These are phyloP conservation scores for Claviceps citrina DNA, from an alignment of 2,329 filamentous ascomycete genomes.

Conservation along the genomic window DNA sequence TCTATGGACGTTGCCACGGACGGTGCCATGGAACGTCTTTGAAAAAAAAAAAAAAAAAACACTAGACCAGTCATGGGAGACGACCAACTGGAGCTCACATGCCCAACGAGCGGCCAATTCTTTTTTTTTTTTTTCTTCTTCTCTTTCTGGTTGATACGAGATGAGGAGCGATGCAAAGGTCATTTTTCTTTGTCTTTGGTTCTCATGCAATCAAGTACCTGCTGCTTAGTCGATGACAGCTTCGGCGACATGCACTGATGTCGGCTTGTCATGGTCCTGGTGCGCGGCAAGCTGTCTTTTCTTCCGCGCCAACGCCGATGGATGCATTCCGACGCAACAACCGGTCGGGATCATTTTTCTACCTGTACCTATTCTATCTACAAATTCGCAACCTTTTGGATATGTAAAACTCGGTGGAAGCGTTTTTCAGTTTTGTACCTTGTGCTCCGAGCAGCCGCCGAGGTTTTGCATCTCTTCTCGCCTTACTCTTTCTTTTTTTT, in stretches of 20 bases:
- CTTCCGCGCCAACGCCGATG: background rate
- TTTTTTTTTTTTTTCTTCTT: background rate
- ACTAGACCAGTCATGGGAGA: background rate
- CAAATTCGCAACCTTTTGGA: too few species aligned
- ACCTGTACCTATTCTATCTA: background rate
- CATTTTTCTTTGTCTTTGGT: background rate
- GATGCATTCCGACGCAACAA: background rate
- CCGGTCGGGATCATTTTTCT: background rate
- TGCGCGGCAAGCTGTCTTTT: background rate
- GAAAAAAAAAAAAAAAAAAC: too few species aligned
- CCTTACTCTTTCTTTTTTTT: background rate
- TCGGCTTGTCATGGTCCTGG: constrained; percentile 1
- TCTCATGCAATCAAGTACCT: too few species aligned
- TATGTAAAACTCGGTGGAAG: too few species aligned
- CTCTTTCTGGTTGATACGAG: background rate
- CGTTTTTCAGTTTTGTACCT: too few species aligned
- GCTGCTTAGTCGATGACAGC: background rate
- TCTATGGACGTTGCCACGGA: too few species aligned
- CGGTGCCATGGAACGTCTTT: background rate
- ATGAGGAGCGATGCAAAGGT: background rate
- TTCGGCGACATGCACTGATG: background rate
- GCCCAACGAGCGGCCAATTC: background rate
- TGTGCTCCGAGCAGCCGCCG: too few species aligned
- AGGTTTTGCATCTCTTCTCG: too few species aligned
- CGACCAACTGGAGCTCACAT: background rate